Evolutionary conservation across 352 stramenopile species (phyloP), one percentile per base, ranked within the genome.

Genomic region (Phytophthora palmivora): DNA sequence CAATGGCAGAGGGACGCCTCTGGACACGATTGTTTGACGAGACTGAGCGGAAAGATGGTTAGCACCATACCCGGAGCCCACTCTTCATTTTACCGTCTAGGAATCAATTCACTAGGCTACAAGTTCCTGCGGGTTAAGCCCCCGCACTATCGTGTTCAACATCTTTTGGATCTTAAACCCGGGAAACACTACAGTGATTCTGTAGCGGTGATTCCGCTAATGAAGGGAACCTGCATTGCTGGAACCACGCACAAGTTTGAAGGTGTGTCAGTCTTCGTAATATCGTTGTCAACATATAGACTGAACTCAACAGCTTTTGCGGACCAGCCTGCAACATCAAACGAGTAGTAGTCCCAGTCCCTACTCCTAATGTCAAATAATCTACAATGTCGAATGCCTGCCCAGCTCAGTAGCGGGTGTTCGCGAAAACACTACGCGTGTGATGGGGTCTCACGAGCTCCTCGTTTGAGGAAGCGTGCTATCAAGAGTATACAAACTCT

Each of bases 311-410:
- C 71, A 8, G 76, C 46, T 21, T 73, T 69, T 1, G 77, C 74
- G n/a, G 22, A 22, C 0, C 63, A 62, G 44, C 90, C 77, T 18
- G 44, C 24, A 3, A 94, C 73, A 26, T 90, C 82, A 46, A 94
- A 91, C 2, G 82, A 78, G 30, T 76, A 88, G 50, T 92, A 90
- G 11, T 50, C 34, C 85, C 82, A 92, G 3, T 72, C 65, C 81
- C 81, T 16, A 84, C 74, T 12, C 49, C 63, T 26, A 92, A 58
- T 8, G 66, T 55, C 30, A 54, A 45, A 42, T 63, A 58, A 7
- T 53, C 44, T 43, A 53, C 16, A n/a, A 57, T 70, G 15, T 60
- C 39, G 38, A 70, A 82, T 7, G 66, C 69, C 22, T 56, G 15
- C 5, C 14, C 6, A 18, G 18, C 38, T 28, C 6, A 36, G 24